Percentiles rank a stretch among this genome's conserved stretches.
Evolutionary conservation across 2,329 filamentous ascomycete species (phyloP).

Genomic region (Scedosporium aurantiacum): DNA sequence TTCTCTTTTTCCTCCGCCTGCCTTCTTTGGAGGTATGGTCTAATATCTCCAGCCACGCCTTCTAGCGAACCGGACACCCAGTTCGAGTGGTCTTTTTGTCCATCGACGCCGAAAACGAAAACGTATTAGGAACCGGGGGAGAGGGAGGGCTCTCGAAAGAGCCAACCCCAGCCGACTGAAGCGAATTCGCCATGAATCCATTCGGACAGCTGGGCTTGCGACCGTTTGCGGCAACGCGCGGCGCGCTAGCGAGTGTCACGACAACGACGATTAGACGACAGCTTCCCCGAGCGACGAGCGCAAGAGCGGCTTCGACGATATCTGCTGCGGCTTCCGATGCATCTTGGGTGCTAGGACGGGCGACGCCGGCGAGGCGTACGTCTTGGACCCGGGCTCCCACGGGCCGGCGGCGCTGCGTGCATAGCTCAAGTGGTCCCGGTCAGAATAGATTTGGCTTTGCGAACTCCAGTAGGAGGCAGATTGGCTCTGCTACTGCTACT

Average conservation of each 20-base stretch:
- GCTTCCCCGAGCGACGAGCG: too few relatives aligned
- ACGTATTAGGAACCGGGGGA: too few relatives aligned
- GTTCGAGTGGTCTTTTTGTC: too few relatives aligned
- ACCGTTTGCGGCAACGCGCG: not conserved
- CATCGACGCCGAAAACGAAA: too few relatives aligned
- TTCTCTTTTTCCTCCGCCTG: not conserved
- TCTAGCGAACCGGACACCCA: not conserved
- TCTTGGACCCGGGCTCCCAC: not conserved
- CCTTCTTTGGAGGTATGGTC: not conserved
- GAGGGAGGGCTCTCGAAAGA: too few relatives aligned
- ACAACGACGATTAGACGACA: not conserved
- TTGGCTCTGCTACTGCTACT: not conserved
- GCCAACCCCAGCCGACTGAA: not conserved
- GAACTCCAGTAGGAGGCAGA: not conserved
- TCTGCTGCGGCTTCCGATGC: not conserved
- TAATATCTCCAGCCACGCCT: not conserved
- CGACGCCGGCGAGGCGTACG: not conserved
- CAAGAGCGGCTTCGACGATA: not conserved
- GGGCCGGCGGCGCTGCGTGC: not conserved
- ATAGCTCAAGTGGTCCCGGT: not conserved
- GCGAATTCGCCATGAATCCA: not conserved
- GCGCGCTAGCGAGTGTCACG: not conserved
- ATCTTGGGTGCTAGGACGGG: not conserved
- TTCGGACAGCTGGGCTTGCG: conserved; percentile 1
- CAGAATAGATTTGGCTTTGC: not conserved